These are phyloP conservation scores for Oryza coarctata DNA, from an alignment of 176 grass and related monocot species.

Conservation along the genomic window DNA sequence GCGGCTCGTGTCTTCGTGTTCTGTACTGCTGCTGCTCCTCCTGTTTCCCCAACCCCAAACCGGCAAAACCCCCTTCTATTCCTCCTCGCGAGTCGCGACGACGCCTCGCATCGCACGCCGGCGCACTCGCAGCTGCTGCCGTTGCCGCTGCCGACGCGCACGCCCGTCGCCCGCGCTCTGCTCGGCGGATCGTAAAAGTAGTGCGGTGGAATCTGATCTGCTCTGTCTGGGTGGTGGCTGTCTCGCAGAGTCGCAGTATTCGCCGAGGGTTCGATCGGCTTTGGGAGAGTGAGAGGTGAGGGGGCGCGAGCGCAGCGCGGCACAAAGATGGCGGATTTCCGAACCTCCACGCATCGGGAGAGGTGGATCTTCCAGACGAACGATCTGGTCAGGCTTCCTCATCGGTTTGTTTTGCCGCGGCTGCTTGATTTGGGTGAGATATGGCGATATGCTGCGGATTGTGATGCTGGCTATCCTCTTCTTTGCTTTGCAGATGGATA, in stretches of 20 bases:
- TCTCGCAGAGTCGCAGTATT: neutral
- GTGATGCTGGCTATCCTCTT: conserved; percentile 12
- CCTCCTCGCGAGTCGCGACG: neutral
- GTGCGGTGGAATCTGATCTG: neutral
- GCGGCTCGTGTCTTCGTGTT: neutral
- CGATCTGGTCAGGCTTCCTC: conserved; percentile 54
- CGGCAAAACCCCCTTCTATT: neutral
- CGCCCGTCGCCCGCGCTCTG: neutral
- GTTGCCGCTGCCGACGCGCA: conserved; percentile 13
- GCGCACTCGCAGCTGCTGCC: conserved; percentile 4
- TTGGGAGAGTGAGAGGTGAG: neutral
- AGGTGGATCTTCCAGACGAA: conserved; percentile 87
- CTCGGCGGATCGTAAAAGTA: neutral
- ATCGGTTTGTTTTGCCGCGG: neutral
- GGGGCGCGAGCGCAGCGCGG: no score
- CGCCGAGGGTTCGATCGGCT: conserved; percentile 24
- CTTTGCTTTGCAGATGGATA: conserved; percentile 55
- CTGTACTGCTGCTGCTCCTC: neutral
- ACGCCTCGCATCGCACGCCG: neutral
- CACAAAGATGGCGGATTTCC: conserved; percentile 72
- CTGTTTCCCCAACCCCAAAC: neutral
- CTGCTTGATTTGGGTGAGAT: conserved; percentile 22
- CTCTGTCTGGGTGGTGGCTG: neutral
- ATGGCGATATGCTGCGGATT: neutral
- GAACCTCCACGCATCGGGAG: conserved; percentile 74